These are phyloP conservation scores for Uromyces viciae-fabae DNA, from an alignment of 1,284 basidiomycete species.

Conservation along the genomic window DNA sequence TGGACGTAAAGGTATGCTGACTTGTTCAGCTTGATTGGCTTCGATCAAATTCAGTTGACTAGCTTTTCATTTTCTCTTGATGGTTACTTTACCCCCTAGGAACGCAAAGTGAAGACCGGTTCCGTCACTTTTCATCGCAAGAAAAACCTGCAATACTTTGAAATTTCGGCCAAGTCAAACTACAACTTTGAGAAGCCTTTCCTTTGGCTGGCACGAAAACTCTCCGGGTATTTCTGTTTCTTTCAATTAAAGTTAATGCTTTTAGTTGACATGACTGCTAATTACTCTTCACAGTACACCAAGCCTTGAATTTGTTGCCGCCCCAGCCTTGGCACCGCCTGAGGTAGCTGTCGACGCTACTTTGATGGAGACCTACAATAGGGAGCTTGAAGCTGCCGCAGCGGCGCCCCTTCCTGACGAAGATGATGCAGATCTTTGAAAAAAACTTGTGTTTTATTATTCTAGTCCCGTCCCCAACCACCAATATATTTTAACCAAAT, in stretches of 20 bases:
- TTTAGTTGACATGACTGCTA: background rate
- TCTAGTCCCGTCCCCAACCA: too few relatives aligned
- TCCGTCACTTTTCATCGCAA: conserved; percentile 99
- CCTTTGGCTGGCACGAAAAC: conserved; percentile 97
- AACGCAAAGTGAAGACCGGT: conserved; percentile 99
- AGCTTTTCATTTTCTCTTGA: background rate
- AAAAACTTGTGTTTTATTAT: background rate
- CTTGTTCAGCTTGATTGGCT: background rate
- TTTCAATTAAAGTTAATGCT: background rate
- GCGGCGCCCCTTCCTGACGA: conserved; percentile 61
- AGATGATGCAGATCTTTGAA: conserved; percentile 55
- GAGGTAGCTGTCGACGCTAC: conserved; percentile 79
- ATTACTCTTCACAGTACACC: conserved; percentile 60
- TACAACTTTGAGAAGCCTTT: conserved; percentile 99
- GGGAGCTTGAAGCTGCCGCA: conserved; percentile 65
- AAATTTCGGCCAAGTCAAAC: conserved; percentile 99
- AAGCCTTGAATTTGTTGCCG: conserved; percentile 88
- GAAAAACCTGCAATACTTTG: conserved; percentile 99
- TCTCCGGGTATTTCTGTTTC: conserved; percentile 65
- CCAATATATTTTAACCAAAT: too few relatives aligned
- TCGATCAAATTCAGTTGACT: too few relatives aligned
- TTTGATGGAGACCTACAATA: conserved; percentile 78
- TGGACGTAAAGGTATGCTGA: conserved; percentile 85
- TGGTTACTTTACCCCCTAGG: conserved; percentile 60
- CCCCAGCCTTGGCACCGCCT: conserved; percentile 89